Conservation (phyloP, 1,284 basidiomycete species). For the Tremellales sp. region DNA sequence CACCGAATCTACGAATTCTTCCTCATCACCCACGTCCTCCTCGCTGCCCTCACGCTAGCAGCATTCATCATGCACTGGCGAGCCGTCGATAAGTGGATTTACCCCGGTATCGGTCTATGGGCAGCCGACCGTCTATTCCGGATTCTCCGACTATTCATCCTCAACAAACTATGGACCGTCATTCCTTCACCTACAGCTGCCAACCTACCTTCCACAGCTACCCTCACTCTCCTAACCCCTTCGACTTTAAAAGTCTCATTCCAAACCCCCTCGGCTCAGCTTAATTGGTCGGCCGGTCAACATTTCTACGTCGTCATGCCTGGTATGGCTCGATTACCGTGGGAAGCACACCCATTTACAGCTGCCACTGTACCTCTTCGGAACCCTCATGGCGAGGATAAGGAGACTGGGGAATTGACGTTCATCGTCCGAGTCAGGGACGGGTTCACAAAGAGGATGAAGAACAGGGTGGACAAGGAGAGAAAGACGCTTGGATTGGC, state of each 20-base stretch:
- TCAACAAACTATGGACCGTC: constrained; percentile 52
- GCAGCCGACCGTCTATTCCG: constrained; percentile 60
- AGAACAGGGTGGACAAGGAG: constrained; percentile 13
- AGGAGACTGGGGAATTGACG: constrained; percentile 18
- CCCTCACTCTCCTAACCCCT: constrained; percentile 31
- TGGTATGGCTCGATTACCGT: constrained; percentile 31
- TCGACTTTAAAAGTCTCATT: constrained; percentile 24
- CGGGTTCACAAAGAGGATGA: constrained; percentile 35
- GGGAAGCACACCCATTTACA: constrained; percentile 46
- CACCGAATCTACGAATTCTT: constrained; percentile 53
- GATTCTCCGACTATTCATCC: constrained; percentile 52
- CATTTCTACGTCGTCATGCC: constrained; percentile 42
- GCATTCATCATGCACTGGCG: constrained; percentile 31
- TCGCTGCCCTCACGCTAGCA: constrained; percentile 34
- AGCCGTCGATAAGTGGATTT: constrained; percentile 25
- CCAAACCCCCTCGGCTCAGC: constrained; percentile 17
- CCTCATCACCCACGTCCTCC: constrained; percentile 52
- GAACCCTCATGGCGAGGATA: constrained; percentile 15
- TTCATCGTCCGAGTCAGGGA: constrained; percentile 33
- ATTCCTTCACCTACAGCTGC: constrained; percentile 23
- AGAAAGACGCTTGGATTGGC: constrained; percentile 10
- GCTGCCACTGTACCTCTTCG: constrained; percentile 29
- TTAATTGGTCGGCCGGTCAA: constrained; percentile 36
- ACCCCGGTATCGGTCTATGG: constrained; percentile 60
- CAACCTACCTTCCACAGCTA: constrained; percentile 42